Evolutionary conservation across 1,284 basidiomycete genomes (phyloP), one percentile per base, ranked within the genome.

Genomic region (Termitomyces sp.): DNA sequence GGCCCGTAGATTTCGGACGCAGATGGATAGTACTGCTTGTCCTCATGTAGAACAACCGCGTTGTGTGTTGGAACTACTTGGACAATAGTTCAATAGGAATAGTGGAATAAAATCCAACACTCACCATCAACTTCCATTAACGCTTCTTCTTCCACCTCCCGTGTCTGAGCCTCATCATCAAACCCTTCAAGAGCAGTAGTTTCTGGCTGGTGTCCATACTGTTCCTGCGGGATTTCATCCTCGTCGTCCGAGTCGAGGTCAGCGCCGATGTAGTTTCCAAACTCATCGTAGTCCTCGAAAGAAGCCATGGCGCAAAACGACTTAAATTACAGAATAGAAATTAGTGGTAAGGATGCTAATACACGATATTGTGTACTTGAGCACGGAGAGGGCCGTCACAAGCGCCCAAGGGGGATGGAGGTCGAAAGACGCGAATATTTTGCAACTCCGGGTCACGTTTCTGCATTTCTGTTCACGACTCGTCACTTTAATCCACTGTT

Each of bases 1-100:
- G 85, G 80, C 7, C 96, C 97, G 68, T 99, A 99, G 1, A 96
- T 86, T 48, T 98, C 93, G 53, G 80, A 79, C 0, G 97, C 97
- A 10, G 89, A 89, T 7, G 94, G 93, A 68, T 99, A 99, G 74
- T 99, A 99, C 70, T 94, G 90, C 73, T 99, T 99, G 76, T 99
- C 92, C 70, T 99, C 97, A 66, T 99, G 96, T 53, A 98, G 76
- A 45, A 98, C 73, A 30, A 98, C 91, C 49, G 94, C 93, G 62
- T 92, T 94, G 60, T 90, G 87, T 39, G 79, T 69, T 45, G 87
- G 85, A 66, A 86, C 88, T 88, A 60, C 45, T 55, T 26, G 53
- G 47, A 59, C 17, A 19, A 55, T 56, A 62, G 54, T 50, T 64
- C 54, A 56, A 66, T 50, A 53, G 45, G 39, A 53, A 63, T 50